Percentiles rank a stretch among this genome's conserved stretches.
Evolutionary conservation across 2,329 filamentous ascomycete genomes (phyloP).

Genomic region (Apiospora rasikravindrae): DNA sequence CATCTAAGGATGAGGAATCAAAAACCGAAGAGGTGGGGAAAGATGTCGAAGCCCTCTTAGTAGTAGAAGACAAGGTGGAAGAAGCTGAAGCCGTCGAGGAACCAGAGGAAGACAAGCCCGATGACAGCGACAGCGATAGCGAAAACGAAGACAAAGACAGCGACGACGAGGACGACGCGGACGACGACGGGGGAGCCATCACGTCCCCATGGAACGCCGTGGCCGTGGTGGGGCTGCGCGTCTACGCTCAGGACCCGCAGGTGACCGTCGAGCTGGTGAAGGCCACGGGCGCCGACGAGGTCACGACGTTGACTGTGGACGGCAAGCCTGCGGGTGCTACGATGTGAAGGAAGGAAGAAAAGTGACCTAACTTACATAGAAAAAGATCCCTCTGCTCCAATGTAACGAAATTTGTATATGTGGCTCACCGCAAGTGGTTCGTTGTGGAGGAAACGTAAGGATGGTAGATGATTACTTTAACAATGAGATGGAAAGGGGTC

Average conservation of each 20-base stretch:
- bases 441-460: too few relatives aligned
- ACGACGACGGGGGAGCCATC: not conserved
- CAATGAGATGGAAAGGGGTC: too few relatives aligned
- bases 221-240: constrained; percentile 61
- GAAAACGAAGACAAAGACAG: constrained; percentile 26
- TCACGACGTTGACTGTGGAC: constrained; percentile 21
- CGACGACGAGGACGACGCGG: constrained; percentile 24
- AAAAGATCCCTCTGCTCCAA: not conserved
- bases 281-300: constrained; percentile 19
- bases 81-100: constrained; percentile 22
- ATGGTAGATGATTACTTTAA: not conserved
- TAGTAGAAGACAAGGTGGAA: constrained; percentile 32
- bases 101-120: constrained; percentile 25
- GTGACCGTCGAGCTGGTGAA: constrained; percentile 23
- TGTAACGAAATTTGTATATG: not conserved
- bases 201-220: constrained; percentile 63
- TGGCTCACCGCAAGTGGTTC: too few relatives aligned
- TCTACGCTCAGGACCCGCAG: constrained; percentile 46
- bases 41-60: too few relatives aligned
- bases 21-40: constrained; percentile 40
- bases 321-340: constrained; percentile 23
- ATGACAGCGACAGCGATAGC: constrained; percentile 26
- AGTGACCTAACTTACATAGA: too few relatives aligned
- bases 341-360: not conserved
- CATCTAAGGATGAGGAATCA: constrained; percentile 26